Evolutionary conservation across 2,329 filamentous ascomycete genomes (phyloP), one percentile per base, ranked within the genome.

Genomic region (Cyanodermella asteris): DNA sequence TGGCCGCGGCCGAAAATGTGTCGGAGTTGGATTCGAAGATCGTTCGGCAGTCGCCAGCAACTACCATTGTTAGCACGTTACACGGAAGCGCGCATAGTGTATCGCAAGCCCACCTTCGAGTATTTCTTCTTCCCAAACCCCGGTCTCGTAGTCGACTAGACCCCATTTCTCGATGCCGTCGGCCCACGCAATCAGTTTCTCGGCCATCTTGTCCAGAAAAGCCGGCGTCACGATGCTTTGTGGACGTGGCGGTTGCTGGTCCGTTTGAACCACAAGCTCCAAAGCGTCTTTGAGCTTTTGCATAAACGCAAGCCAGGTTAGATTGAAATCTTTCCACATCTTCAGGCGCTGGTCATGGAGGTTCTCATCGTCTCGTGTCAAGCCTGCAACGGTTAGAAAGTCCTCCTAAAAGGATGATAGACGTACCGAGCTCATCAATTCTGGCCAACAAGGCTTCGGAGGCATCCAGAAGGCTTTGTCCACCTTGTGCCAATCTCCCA

Each of bases 81-180:
- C 22, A 11, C 16, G 10, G 25, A n/a, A n/a, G n/a, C n/a, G n/a
- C n/a, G n/a, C 23, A 13, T 23, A 12, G 11, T 5, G 10, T 16
- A 12, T 16, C 20, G 15, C 7, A 7, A 17, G 60, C 76, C 50
- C 56, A 91, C 82, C 62, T 30, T 65, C 64, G 37, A 87, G 65
- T 38, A 94, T 93, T 42, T 77, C 70, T 43, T 94, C 82, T 49
- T 94, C 87, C 66, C 80, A 90, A 14, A 94, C 77, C 6, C 87
- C 87, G 53, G 91, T 90, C 41, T 94, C 75, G 45, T 94, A 97
- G 51, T 97, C 87, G 7, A 97, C 80, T 23, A 97, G 55, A n/a
- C 87, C 87, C 43, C 90, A 72, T 36, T 74, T 72, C 47, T 94
- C 84, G 33, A 94, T 64, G 25, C 65, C 65, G 44, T 94, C 81